These are phyloP conservation scores for Pseudonitzschia multistriata DNA, from an alignment of 108 stramenopile species.

Conservation along the genomic window DNA sequence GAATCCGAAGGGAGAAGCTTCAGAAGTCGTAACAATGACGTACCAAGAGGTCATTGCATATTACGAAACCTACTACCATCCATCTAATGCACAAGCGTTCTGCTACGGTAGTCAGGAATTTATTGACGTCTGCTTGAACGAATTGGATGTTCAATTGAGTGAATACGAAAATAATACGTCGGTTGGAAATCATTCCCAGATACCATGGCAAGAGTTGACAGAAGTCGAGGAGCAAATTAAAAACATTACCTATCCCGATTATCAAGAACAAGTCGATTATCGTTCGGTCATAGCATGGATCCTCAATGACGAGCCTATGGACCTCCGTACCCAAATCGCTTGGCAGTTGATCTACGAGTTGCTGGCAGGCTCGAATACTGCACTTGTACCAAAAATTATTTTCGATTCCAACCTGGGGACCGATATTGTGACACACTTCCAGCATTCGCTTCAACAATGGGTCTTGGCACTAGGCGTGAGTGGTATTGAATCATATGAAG, in stretches of 20 bases:
- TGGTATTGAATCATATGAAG: conserved; percentile 50
- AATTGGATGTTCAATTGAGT: conserved; percentile 44
- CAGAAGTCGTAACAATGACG: conserved; percentile 76
- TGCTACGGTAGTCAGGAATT: conserved; percentile 88
- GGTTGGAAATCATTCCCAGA: conserved; percentile 34
- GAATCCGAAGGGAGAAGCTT: conserved; percentile 89
- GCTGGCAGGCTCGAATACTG: conserved; percentile 67
- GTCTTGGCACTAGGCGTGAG: conserved; percentile 78
- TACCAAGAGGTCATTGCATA: conserved; percentile 83
- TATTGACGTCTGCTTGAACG: conserved; percentile 52
- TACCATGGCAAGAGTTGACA: conserved; percentile 40
- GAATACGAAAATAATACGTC: conserved; percentile 51
- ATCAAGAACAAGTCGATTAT: conserved; percentile 38
- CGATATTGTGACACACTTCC: conserved; percentile 44
- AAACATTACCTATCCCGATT: conserved; percentile 45
- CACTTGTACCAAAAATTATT: conserved; percentile 52
- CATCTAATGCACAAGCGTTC: conserved; percentile 88
- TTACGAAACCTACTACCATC: conserved; percentile 89
- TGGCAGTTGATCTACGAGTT: conserved; percentile 79
- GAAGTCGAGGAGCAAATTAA: conserved; percentile 39
- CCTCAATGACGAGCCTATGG: conserved; percentile 71
- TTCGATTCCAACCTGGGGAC: conserved; percentile 46
- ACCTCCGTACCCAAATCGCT: conserved; percentile 66
- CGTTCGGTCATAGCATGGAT: conserved; percentile 86
- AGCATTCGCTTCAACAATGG: conserved; percentile 26